Evolutionary conservation across 495 filamentous ascomycete species (phyloP).

Genomic region (Aspergillus conjunctus): DNA sequence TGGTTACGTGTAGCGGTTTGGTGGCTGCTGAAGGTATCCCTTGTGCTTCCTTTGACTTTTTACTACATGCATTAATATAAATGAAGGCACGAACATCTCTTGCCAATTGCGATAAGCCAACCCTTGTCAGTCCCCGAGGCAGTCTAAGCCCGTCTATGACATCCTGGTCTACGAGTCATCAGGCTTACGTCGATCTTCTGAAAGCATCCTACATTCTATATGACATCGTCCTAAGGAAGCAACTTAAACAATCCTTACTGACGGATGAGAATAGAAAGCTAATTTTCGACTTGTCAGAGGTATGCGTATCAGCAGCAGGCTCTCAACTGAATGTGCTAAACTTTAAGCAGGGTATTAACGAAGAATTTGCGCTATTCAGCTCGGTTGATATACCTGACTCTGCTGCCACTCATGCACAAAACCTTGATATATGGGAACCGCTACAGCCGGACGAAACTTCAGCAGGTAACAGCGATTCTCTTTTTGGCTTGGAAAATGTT

Average conservation of each 20-base stretch:
- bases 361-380: slow-evolving; percentile 38
- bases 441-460: slow-evolving; percentile 38
- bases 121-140: slow-evolving; percentile 26
- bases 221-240: slow-evolving; percentile 36
- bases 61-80: neutral
- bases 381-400: slow-evolving; percentile 34
- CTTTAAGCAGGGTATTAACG: slow-evolving; percentile 35
- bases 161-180: slow-evolving; percentile 29
- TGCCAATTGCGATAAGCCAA: slow-evolving; percentile 32
- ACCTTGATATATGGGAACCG: slow-evolving; percentile 42
- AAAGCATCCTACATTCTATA: slow-evolving; percentile 50
- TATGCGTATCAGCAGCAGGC: slow-evolving; percentile 14
- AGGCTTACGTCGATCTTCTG: slow-evolving; percentile 46
- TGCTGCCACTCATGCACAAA: slow-evolving; percentile 29
- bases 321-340: neutral
- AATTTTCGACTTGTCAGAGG: slow-evolving; percentile 43
- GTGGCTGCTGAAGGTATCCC: slow-evolving; percentile 48
- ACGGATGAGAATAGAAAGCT: slow-evolving; percentile 44
- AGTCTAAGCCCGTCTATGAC: slow-evolving; percentile 33
- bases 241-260: slow-evolving; percentile 29
- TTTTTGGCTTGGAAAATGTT: slow-evolving; percentile 32
- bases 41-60: neutral
- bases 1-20: slow-evolving; percentile 47
- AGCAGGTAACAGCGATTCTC: slow-evolving; percentile 22
- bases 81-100: slow-evolving; percentile 31